Conservation (phyloP, 768 basidiomycete genomes). For the Psilocybe tampanensis region DNA sequence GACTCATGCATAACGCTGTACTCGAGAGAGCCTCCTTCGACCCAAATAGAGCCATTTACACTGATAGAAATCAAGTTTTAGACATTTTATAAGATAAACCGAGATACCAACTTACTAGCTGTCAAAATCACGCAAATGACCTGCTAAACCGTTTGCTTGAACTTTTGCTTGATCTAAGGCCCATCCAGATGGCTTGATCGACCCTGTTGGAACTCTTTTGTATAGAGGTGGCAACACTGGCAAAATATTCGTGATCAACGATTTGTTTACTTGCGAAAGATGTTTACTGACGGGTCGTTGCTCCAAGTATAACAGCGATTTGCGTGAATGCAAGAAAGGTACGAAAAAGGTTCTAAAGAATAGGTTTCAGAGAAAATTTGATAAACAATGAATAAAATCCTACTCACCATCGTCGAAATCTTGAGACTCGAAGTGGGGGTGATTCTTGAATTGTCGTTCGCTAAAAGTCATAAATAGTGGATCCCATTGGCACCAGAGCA, state of each 20-base stretch:
- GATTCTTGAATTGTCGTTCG: neutral
- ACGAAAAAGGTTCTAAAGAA: neutral
- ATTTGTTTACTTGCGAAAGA: neutral
- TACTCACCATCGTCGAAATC: conserved; percentile 5
- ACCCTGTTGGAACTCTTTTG: conserved; percentile 33
- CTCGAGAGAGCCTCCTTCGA: conserved; percentile 42
- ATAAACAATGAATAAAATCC: neutral
- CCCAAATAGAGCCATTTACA: conserved; percentile 46
- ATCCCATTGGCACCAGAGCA: neutral
- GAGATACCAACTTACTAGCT: conserved; percentile 31
- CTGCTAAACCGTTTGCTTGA: conserved; percentile 42
- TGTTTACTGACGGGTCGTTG: conserved; percentile 3
- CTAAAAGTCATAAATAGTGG: neutral
- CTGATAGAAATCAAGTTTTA: conserved; percentile 14
- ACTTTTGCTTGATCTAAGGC: conserved; percentile 40
- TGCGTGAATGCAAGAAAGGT: neutral
- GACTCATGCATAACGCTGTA: conserved; percentile 48
- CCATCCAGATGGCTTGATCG: conserved; percentile 43
- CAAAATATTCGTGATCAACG: neutral
- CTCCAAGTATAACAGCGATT: neutral
- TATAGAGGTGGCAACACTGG: conserved; percentile 34
- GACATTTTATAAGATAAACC: neutral
- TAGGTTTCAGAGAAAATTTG: neutral
- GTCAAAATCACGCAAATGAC: conserved; percentile 42
- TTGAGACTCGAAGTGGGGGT: neutral